Evolutionary conservation across 768 basidiomycete species (phyloP).

Genomic region (Suillus ampliporus): DNA sequence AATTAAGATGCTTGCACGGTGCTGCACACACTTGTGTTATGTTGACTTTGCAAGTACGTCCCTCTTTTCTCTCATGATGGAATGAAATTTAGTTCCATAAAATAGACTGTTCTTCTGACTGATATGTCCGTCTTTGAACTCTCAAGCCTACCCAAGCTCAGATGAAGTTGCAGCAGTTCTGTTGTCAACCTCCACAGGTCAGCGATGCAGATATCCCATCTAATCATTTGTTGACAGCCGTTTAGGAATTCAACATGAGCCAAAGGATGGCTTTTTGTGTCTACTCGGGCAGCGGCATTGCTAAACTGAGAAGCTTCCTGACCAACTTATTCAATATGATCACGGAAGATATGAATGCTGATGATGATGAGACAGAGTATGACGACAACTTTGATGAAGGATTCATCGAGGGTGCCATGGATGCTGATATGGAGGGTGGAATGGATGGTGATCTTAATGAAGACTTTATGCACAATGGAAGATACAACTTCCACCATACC

Average conservation of each 20-base stretch:
- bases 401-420: slow-evolving; percentile 35
- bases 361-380: slow-evolving; percentile 71
- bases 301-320: slow-evolving; percentile 79
- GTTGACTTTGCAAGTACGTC: slow-evolving; percentile 92
- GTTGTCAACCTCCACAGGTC: slow-evolving; percentile 86
- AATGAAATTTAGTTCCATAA: slow-evolving; percentile 10
- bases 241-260: slow-evolving; percentile 87
- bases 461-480: slow-evolving; percentile 40
- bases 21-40: slow-evolving; percentile 90
- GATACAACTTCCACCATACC: slow-evolving; percentile 32
- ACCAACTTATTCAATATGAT: slow-evolving; percentile 77
- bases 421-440: slow-evolving; percentile 41
- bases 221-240: slow-evolving; percentile 10
- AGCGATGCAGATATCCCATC: slow-evolving; percentile 31
- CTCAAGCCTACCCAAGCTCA: slow-evolving; percentile 84
- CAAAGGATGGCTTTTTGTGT: slow-evolving; percentile 95
- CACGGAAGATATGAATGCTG: slow-evolving; percentile 68
- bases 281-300: slow-evolving; percentile 91
- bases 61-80: background rate
- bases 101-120: slow-evolving; percentile 85
- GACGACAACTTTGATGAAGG: slow-evolving; percentile 51
- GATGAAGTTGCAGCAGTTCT: slow-evolving; percentile 89
- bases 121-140: slow-evolving; percentile 96
- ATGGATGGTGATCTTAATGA: slow-evolving; percentile 55
- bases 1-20: slow-evolving; percentile 80